A percentile compares a stretch with the other conserved stretches of the same genome.
Evolutionary conservation across 2,329 filamentous ascomycete genomes (phyloP).

Genomic region (Hyphodiscus sp.): DNA sequence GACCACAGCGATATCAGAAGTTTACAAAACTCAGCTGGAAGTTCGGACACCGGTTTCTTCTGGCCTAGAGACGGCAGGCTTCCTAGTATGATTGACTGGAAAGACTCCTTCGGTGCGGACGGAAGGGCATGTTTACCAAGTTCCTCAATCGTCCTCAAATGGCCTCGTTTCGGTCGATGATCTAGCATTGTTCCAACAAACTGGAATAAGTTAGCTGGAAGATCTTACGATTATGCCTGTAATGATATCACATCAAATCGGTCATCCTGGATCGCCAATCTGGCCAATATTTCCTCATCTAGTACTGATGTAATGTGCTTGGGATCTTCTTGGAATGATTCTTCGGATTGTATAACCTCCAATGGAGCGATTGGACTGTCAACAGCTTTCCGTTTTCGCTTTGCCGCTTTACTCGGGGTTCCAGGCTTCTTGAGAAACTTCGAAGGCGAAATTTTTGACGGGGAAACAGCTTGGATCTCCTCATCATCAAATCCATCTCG

Average conservation of each 20-base stretch:
- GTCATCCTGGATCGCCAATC: conserved; percentile 34
- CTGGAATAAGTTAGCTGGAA: conserved; percentile 10
- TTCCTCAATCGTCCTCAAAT: conserved; percentile 60
- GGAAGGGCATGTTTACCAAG: conserved; percentile 60
- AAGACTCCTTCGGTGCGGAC: conserved; percentile 52
- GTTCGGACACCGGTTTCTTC: conserved; percentile 41
- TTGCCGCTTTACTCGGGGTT: conserved; percentile 56
- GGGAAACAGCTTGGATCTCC: conserved; percentile 42
- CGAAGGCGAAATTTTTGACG: conserved; percentile 43
- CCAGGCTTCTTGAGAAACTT: conserved; percentile 32
- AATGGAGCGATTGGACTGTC: conserved; percentile 62
- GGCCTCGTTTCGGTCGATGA: conserved; percentile 35
- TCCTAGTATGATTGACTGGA: conserved; percentile 63
- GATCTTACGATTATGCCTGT: neutral
- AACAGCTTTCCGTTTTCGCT: conserved; percentile 59
- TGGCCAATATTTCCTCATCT: conserved; percentile 31
- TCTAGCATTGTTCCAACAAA: conserved; percentile 31
- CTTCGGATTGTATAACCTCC: conserved; percentile 22
- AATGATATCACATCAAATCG: conserved; percentile 32
- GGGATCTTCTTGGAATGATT: conserved; percentile 7
- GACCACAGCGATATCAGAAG: conserved; percentile 62
- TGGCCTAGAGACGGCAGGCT: conserved; percentile 53
- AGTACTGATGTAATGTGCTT: conserved; percentile 19
- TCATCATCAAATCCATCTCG: conserved; percentile 68
- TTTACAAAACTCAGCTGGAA: conserved; percentile 56